phyloP scores from a whole-genome alignment of 2,329 filamentous ascomycete species.

The Calycina herbarum region DNA sequence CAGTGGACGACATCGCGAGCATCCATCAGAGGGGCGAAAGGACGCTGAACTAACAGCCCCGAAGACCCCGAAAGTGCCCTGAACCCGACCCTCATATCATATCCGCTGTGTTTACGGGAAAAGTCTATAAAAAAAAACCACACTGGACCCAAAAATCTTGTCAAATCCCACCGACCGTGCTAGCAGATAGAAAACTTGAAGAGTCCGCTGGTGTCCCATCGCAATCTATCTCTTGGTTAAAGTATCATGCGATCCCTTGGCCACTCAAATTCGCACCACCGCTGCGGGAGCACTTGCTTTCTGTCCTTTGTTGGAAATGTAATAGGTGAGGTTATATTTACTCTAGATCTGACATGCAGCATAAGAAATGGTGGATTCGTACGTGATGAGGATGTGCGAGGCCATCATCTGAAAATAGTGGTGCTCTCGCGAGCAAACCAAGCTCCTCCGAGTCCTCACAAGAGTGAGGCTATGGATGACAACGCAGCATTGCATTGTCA shows the following conservation, averaged over 20 bases:
- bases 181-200: not conserved
- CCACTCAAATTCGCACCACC: not conserved
- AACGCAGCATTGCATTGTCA: conserved; percentile 15
- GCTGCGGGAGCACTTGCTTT: conserved; percentile 1
- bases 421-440: not conserved
- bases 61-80: not conserved
- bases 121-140: not conserved
- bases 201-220: not conserved
- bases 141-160: not conserved
- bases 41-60: not conserved
- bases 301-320: not conserved
- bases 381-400: not conserved
- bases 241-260: conserved; percentile 3
- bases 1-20: not conserved
- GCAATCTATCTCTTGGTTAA: not conserved
- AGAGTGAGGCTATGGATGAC: conserved; percentile 19
- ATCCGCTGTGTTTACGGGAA: not conserved
- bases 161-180: not conserved
- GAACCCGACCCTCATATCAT: not conserved
- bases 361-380: conserved; percentile 5
- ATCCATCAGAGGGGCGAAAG: not conserved
- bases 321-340: conserved; percentile 12
- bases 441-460: not conserved
- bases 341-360: conserved; percentile 19
- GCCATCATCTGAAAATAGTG: not conserved